phyloP scores from a whole-genome alignment of 2,329 filamentous ascomycete species.

The Trichoderma citrinoviride region DNA sequence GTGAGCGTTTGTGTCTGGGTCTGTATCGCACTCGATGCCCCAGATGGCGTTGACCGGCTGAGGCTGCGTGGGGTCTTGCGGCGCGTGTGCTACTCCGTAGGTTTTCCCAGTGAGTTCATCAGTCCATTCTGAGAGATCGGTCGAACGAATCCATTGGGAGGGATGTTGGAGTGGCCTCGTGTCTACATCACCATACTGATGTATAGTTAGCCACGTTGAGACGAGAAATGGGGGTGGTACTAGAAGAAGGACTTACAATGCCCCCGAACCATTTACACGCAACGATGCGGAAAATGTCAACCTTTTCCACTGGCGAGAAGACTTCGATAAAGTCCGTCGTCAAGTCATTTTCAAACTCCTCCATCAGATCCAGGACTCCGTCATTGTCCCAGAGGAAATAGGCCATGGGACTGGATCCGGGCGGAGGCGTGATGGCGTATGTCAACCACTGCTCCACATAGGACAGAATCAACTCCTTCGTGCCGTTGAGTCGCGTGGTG shows the following conservation, averaged over 20 bases:
- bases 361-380: conserved; percentile 25
- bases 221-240: background rate
- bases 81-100: conserved; percentile 18
- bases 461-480: conserved; percentile 23
- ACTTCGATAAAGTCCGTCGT: conserved; percentile 22
- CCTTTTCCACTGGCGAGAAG: conserved; percentile 27
- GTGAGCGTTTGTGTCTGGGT: conserved; percentile 25
- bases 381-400: conserved; percentile 30
- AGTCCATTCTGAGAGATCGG: conserved; percentile 27
- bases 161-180: conserved; percentile 28
- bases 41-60: conserved; percentile 26
- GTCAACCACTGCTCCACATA: conserved; percentile 28
- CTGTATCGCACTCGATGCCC: conserved; percentile 29
- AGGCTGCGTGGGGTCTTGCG: background rate
- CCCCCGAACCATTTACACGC: conserved; percentile 29
- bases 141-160: conserved; percentile 24
- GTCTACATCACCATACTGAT: conserved; percentile 29
- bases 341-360: conserved; percentile 24
- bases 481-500: conserved; percentile 20
- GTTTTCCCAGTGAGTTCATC: conserved; percentile 23
- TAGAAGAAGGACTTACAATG: conserved; percentile 23
- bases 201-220: background rate
- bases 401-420: conserved; percentile 24
- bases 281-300: conserved; percentile 28
- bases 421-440: conserved; percentile 17